Base-by-base conservation (phyloP, 2,329 filamentous ascomycete genomes). In the Nemania sp. region DNA sequence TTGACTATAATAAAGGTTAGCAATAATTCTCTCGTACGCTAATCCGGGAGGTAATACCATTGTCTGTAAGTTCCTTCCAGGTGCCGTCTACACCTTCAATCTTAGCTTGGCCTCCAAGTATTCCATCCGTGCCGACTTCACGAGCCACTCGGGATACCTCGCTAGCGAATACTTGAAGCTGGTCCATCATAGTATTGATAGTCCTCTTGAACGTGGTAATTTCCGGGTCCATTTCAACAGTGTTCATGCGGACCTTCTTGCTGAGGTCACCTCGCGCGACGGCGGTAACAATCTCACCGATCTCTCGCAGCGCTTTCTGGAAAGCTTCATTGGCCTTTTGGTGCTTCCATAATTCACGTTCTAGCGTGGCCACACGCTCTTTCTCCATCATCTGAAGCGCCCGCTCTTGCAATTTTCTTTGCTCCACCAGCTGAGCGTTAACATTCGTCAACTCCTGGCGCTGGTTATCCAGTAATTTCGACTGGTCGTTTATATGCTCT, bases 131-230 rank as follows among this genome's bases (percentile, higher is more conserved):
- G 74, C 95, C 95, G 84, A 98, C 95, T 81, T 98, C 95, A 79
- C 93, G 92, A 61, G 95, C 95, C 73, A 98, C 90, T 73, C 93
- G 92, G 38, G 95, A 98, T 76, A 98, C 95, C 83, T 98, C 94
- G 80, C 93, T 97, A 72, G 95, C 95, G 80, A 98, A 98, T 68
- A 97, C 93, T 79, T 98, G 94, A 67, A 98, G 87, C 81, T 98
- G 95, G 78, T 98, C 95, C 89, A 98, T 97, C 95, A 98, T 98
- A 73, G 93, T 97, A 80, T 98, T 98, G 83, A 98, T 98, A 70
- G 95, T 98, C 76, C 93, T 91, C 83, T 98, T 98, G 85, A 98
- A 98, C 10, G 93, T 94, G 29, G 94, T 96, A 77, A 98, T 98
- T 85, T 98, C 95, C 29, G 94, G 94, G 85, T 98, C 95, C 91